Evolutionary conservation across 2,329 filamentous ascomycete genomes (phyloP).

Genomic region (Claviceps sp.): DNA sequence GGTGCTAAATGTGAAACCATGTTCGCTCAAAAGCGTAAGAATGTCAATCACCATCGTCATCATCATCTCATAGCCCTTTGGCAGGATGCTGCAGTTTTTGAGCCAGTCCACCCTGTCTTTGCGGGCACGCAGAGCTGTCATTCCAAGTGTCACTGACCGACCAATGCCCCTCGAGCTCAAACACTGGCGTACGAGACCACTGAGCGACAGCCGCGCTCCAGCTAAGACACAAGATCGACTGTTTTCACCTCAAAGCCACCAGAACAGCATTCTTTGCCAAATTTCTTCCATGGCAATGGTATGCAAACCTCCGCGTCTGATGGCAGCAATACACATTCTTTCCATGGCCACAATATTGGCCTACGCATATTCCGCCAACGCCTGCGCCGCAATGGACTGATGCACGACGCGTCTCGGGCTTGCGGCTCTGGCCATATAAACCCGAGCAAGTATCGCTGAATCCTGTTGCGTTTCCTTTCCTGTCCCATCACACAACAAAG

Average conservation of each 20-base stretch:
- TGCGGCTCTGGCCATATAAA: conserved; percentile 15
- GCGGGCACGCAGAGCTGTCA: not conserved
- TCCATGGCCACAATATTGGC: not conserved
- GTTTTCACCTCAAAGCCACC: not conserved
- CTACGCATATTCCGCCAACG: not conserved
- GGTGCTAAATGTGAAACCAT: no score
- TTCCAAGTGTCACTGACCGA: not conserved
- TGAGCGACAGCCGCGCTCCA: not conserved
- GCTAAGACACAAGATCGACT: not conserved
- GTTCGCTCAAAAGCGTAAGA: no score
- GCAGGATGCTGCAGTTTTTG: not conserved
- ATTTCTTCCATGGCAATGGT: not conserved
- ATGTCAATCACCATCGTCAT: not conserved
- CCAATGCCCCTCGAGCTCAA: not conserved
- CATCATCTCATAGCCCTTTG: not conserved
- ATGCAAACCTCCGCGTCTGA: not conserved
- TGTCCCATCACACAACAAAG: conserved; percentile 9
- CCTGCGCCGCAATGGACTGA: not conserved
- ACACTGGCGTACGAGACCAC: not conserved
- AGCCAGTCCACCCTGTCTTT: not conserved
- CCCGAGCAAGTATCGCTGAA: conserved; percentile 10
- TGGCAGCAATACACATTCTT: not conserved
- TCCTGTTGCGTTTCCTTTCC: conserved; percentile 4
- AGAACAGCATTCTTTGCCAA: not conserved
- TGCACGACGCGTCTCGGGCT: conserved; percentile 3